These are phyloP conservation scores for Oxyria digyna DNA, from an alignment of 148 eudicot genomes.

Conservation along the genomic window DNA sequence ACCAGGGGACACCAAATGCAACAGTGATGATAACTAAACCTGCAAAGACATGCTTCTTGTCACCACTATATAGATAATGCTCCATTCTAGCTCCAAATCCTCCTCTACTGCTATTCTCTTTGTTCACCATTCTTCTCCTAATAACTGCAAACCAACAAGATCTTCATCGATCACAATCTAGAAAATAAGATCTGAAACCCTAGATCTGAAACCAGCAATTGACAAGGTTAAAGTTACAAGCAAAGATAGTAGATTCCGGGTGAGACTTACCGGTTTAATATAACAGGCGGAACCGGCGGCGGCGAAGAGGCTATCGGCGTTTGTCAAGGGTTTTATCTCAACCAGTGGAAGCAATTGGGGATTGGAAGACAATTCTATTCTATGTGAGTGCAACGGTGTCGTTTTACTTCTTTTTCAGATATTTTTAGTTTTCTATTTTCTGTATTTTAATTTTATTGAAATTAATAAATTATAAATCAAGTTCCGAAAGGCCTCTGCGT, in stretches of 20 bases:
- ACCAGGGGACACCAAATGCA: slow-evolving; percentile 66
- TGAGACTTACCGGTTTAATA: background rate
- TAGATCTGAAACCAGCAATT: background rate
- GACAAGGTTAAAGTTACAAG: background rate
- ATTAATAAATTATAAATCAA: background rate
- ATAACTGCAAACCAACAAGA: background rate
- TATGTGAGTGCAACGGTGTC: background rate
- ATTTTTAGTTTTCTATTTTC: background rate
- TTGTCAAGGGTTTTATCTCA: background rate
- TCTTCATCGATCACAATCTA: background rate
- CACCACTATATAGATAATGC: slow-evolving; percentile 56
- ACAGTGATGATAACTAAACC: slow-evolving; percentile 44
- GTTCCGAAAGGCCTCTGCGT: background rate
- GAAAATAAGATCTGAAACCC: background rate
- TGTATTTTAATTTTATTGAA: background rate
- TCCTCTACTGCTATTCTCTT: slow-evolving; percentile 26
- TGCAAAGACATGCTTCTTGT: slow-evolving; percentile 59
- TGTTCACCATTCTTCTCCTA: slow-evolving; percentile 27
- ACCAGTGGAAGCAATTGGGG: background rate
- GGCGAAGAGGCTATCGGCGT: background rate
- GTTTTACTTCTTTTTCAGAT: background rate
- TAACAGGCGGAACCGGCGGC: background rate
- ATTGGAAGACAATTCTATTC: background rate
- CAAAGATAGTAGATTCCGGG: background rate
- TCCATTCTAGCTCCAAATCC: slow-evolving; percentile 52